Evolutionary conservation across 345 rosid genomes (phyloP).

Genomic region (Erodium maritimum): DNA sequence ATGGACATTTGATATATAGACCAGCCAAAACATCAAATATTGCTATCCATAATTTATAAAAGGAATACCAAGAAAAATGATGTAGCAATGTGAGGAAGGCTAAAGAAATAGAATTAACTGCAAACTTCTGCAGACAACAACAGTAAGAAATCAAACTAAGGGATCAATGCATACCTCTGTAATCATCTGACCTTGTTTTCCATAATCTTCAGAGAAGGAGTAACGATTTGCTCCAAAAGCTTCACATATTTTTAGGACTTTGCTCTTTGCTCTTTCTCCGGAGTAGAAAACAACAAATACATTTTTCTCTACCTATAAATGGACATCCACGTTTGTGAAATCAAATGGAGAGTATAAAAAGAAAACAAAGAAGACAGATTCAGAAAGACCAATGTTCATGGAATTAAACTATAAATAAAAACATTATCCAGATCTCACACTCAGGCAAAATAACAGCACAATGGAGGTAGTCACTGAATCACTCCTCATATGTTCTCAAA

Average conservation of each 20-base stretch:
- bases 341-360: too few species aligned
- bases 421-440: too few species aligned
- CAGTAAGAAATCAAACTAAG: neutral
- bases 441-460: too few species aligned
- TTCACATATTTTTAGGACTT: conserved; percentile 88
- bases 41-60: neutral
- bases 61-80: neutral
- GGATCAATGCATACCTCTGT: conserved; percentile 36
- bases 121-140: neutral
- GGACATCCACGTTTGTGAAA: too few species aligned
- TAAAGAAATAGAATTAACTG: neutral
- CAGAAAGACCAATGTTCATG: too few species aligned
- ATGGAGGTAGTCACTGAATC: too few species aligned
- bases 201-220: conserved; percentile 69
- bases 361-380: too few species aligned
- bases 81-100: too few species aligned
- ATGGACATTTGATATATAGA: too few species aligned
- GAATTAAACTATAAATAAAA: too few species aligned
- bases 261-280: conserved; percentile 83
- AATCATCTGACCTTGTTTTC: conserved; percentile 59
- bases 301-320: conserved; percentile 76
- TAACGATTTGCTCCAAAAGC: conserved; percentile 98
- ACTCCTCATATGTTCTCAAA: too few species aligned
- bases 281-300: conserved; percentile 76
- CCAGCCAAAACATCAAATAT: neutral